Base-by-base conservation (phyloP, 2,329 filamentous ascomycete genomes). In the Stromatinia cepivora region DNA sequence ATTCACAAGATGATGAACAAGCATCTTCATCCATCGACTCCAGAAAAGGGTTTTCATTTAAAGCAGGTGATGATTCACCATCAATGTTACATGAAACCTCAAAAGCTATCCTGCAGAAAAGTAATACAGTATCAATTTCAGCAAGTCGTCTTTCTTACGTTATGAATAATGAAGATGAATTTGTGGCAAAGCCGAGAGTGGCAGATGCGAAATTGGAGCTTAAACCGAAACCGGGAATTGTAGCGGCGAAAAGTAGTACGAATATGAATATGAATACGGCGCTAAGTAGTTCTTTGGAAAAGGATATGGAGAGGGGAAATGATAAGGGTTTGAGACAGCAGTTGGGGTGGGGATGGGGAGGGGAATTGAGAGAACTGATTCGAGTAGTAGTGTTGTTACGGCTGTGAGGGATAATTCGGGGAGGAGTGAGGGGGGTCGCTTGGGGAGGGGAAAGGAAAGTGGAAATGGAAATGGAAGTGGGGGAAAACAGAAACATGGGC, bases 41-140 rank as follows among this genome's bases (percentile, higher is more conserved):
- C n/a, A 72, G 48, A 69, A 56, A 74, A 54, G 67, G 69, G 9
- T 76, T 76, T 54, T 77, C 76, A 20, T 77, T 75, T 25, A 66
- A 69, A 11, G 71, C 74, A 36, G 76, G 76, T 3, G 76, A 77
- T 62, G 76, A 77, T 46, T 59, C 31, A 6, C 66, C 66, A 1
- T 64, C 48, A 4, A 10, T 68, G 17, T 36, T 68, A 15, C 39
- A 64, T 4, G 48, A 68, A 22, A 34, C 39, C 2, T 64, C 58
- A 10, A 39, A n/a, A 39, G 39, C 42, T 15, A 10, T 13, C 13
- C 10, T 56, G 20, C 22, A 6, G 1, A 48, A 42, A 28, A 54
- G 20, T 7, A 39, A 54, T 4, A 45, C 34, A 1, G 58, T 48
- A 17, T 15, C 58, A 3, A 25, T 39, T 17, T n/a, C 50, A 1